A percentile compares a stretch with the other conserved stretches of the same genome.
Conservation (phyloP, 129 eudicot species). For the Artemisia annua region DNA sequence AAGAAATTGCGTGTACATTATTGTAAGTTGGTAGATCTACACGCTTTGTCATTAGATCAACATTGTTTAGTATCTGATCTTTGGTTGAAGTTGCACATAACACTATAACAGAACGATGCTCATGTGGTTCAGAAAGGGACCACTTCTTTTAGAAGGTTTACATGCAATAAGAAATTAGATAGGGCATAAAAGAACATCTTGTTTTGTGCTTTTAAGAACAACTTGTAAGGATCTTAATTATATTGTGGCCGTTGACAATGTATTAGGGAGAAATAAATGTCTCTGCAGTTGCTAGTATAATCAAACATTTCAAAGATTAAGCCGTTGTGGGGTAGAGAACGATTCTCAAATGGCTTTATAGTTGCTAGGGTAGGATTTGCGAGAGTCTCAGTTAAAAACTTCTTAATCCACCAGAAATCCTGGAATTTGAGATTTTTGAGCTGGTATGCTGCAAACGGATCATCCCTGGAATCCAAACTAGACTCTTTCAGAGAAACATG, state of each 20-base stretch:
- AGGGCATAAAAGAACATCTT: neutral
- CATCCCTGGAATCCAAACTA: too few relatives aligned
- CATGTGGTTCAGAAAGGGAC: neutral
- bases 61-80: too few relatives aligned
- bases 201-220: neutral
- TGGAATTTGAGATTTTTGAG: too few relatives aligned
- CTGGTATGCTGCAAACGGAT: too few relatives aligned
- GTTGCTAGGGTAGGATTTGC: too few relatives aligned
- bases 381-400: too few relatives aligned
- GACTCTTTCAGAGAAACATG: too few relatives aligned
- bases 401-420: too few relatives aligned
- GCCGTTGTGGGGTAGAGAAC: neutral
- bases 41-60: neutral
- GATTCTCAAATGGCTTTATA: too few relatives aligned
- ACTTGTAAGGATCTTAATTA: neutral
- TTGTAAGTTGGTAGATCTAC: neutral
- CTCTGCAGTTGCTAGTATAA: neutral
- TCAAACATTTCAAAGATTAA: neutral
- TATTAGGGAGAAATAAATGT: neutral
- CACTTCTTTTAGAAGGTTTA: neutral
- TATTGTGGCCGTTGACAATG: neutral
- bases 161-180: neutral
- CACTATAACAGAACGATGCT: neutral
- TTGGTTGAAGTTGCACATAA: neutral
- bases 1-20: neutral